These are phyloP conservation scores for Themeda triandra DNA, from an alignment of 176 grass and related monocot species.

Conservation along the genomic window DNA sequence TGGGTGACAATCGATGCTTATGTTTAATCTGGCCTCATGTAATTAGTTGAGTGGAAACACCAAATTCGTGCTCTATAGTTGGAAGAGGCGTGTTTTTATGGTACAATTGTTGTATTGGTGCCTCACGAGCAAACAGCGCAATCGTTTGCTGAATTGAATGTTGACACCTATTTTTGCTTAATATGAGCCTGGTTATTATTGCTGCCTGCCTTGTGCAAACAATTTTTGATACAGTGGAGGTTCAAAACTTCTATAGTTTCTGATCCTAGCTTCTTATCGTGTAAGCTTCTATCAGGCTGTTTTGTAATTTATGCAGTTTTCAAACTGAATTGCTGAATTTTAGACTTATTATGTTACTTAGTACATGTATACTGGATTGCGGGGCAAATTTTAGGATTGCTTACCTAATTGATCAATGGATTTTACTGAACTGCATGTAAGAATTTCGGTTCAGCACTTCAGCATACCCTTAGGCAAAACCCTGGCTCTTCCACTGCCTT, in stretches of 20 bases:
- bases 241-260: not conserved
- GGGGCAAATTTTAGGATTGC: not conserved
- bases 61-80: not conserved
- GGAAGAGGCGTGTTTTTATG: not conserved
- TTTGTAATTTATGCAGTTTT: not conserved
- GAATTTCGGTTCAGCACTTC: not conserved
- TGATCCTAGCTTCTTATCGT: not conserved
- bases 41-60: not conserved
- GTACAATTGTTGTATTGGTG: not conserved
- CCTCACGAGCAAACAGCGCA: not conserved
- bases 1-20: not conserved
- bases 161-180: not conserved
- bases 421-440: not conserved
- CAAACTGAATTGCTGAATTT: not conserved
- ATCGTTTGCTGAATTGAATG: not conserved
- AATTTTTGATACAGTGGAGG: not conserved
- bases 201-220: not conserved
- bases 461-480: not conserved
- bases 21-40: not conserved
- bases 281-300: not conserved
- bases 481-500: not conserved
- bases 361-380: not conserved
- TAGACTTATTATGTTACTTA: not conserved
- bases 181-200: not conserved
- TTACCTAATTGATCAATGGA: not conserved